Evolutionary conservation across 305 asterid genomes (phyloP).

Genomic region (Fraxinus velutina): DNA sequence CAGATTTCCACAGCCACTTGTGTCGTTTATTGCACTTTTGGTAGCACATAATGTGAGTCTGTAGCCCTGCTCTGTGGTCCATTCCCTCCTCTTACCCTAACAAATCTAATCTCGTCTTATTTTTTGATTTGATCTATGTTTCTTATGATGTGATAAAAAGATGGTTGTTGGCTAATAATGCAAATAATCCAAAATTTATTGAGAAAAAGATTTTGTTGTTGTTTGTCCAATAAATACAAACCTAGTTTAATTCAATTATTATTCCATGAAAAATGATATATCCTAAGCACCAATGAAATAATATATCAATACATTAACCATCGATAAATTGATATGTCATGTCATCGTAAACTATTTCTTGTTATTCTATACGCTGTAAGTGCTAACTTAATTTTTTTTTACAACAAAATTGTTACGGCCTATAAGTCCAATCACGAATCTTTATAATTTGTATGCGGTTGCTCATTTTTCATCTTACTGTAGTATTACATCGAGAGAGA

Average conservation of each 20-base stretch:
- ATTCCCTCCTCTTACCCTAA: conserved; percentile 28
- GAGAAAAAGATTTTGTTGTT: neutral
- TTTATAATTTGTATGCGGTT: neutral
- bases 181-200: neutral
- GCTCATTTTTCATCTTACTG: neutral
- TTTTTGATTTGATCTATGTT: neutral
- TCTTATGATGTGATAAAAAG: neutral
- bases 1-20: conserved; percentile 9
- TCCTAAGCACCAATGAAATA: neutral
- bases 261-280: neutral
- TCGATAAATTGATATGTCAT: neutral
- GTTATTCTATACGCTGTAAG: too few relatives aligned
- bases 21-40: conserved; percentile 29
- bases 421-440: neutral
- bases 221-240: neutral
- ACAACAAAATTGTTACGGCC: neutral
- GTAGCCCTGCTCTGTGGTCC: conserved; percentile 16
- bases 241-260: neutral
- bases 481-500: neutral
- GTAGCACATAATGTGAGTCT: conserved; percentile 19
- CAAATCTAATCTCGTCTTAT: conserved; percentile 22
- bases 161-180: neutral
- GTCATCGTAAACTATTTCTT: neutral
- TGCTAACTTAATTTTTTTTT: neutral
- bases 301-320: neutral